phyloP scores from a whole-genome alignment of 208 protist species.

The Balamuthia mandrillaris region DNA sequence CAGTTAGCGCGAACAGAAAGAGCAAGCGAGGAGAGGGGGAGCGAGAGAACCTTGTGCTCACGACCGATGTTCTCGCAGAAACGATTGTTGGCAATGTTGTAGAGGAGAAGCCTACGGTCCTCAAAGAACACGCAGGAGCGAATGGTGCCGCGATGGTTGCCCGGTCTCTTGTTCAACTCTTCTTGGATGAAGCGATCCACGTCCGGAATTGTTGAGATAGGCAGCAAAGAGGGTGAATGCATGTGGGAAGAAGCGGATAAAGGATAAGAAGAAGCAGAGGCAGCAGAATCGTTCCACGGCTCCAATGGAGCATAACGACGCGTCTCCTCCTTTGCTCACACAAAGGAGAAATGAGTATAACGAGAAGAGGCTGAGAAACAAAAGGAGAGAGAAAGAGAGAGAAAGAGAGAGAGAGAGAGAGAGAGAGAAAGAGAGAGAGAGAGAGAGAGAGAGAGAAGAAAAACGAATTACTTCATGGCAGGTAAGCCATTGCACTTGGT shows the following conservation, averaged over 20 bases:
- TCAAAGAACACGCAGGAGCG: background rate
- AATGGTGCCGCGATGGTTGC: background rate
- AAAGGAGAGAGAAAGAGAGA: background rate
- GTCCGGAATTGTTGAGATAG: background rate
- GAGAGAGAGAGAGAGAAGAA: too few species aligned
- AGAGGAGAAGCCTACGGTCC: background rate
- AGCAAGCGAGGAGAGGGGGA: background rate
- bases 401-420: too few species aligned
- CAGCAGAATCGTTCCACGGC: background rate
- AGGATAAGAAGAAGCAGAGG: background rate
- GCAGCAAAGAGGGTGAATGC: background rate
- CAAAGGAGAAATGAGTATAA: background rate
- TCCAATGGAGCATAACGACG: background rate
- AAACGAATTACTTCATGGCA: too few species aligned
- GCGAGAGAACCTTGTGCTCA: background rate
- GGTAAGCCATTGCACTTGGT: too few species aligned
- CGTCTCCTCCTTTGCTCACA: background rate
- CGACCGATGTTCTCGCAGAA: constrained; percentile 39
- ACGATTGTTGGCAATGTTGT: constrained; percentile 3
- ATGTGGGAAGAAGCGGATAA: background rate
- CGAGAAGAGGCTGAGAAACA: background rate
- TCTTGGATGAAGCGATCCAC: background rate
- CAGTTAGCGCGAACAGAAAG: background rate
- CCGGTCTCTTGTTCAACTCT: background rate
- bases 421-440: too few species aligned